phyloP scores from a whole-genome alignment of 2,329 filamentous ascomycete genomes.

The Beauveria bassiana region DNA sequence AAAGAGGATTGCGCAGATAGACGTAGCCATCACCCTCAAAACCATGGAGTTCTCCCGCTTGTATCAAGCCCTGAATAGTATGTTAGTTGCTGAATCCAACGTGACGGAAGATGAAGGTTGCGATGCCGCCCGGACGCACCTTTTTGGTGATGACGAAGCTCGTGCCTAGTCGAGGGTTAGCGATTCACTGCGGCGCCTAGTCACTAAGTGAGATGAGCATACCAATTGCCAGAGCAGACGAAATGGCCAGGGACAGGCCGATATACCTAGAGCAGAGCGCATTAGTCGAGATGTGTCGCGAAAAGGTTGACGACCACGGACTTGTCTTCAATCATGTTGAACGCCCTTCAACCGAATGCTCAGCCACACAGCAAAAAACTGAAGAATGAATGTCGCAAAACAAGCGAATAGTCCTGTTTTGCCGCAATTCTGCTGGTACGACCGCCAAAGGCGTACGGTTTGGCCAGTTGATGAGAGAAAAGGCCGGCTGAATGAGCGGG shows the following conservation, averaged over 20 bases:
- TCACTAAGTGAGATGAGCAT: not conserved
- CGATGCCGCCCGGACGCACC: conserved; percentile 38
- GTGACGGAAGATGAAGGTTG: not conserved
- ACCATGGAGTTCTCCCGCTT: conserved; percentile 83
- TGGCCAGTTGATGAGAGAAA: not conserved
- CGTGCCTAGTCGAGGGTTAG: conserved; percentile 50
- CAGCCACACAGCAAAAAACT: not conserved
- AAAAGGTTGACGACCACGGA: not conserved
- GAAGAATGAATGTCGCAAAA: not conserved
- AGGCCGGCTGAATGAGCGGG: not conserved
- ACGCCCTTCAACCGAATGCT: not conserved
- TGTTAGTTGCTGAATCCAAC: not conserved
- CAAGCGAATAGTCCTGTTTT: not conserved
- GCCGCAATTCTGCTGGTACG: not conserved
- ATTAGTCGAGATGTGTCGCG: not conserved
- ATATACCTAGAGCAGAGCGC: conserved; percentile 3
- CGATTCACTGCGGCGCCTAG: conserved; percentile 7
- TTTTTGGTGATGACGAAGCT: conserved; percentile 99
- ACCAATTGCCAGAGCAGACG: conserved; percentile 10
- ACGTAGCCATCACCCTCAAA: conserved; percentile 96
- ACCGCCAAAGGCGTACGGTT: not conserved
- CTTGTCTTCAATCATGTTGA: conserved; percentile 10
- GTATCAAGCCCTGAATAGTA: conserved; percentile 66
- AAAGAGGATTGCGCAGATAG: conserved; percentile 89
- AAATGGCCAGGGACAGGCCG: conserved; percentile 8